These are phyloP conservation scores for Aspergillus coremiiformis DNA, from an alignment of 495 filamentous ascomycete genomes.

Conservation along the genomic window DNA sequence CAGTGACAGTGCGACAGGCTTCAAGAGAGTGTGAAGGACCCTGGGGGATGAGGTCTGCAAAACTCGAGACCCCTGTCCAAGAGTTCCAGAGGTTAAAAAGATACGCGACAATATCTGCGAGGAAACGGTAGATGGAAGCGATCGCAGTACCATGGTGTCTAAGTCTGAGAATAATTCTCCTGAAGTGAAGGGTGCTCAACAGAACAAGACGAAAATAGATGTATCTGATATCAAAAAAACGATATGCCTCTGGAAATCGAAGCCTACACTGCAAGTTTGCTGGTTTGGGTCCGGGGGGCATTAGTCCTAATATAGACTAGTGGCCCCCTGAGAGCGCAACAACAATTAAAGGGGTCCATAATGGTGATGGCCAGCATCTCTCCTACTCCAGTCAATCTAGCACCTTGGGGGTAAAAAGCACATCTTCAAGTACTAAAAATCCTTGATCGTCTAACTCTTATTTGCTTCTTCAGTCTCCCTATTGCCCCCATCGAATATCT, in stretches of 20 bases:
- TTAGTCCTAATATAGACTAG: conserved; percentile 33
- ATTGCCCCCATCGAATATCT: background rate
- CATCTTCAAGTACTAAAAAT: conserved; percentile 2
- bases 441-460: background rate
- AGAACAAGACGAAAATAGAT: background rate
- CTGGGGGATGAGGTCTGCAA: conserved; percentile 8
- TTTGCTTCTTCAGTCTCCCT: background rate
- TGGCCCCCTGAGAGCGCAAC: conserved; percentile 36
- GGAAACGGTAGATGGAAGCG: conserved; percentile 13
- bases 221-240: background rate
- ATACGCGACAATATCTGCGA: conserved; percentile 10
- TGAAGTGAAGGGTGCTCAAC: background rate
- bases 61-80: conserved; percentile 10
- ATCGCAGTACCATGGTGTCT: conserved; percentile 13
- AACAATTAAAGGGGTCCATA: conserved; percentile 37
- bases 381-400: conserved; percentile 11
- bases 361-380: conserved; percentile 7
- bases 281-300: conserved; percentile 21
- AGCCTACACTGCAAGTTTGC: conserved; percentile 18
- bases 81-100: conserved; percentile 5
- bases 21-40: conserved; percentile 15
- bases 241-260: conserved; percentile 9
- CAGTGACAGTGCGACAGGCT: conserved; percentile 23
- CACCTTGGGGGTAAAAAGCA: conserved; percentile 6
- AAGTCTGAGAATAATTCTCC: background rate